Evolutionary conservation across 306 rosid genomes (phyloP).

Genomic region (Parietaria judaica): DNA sequence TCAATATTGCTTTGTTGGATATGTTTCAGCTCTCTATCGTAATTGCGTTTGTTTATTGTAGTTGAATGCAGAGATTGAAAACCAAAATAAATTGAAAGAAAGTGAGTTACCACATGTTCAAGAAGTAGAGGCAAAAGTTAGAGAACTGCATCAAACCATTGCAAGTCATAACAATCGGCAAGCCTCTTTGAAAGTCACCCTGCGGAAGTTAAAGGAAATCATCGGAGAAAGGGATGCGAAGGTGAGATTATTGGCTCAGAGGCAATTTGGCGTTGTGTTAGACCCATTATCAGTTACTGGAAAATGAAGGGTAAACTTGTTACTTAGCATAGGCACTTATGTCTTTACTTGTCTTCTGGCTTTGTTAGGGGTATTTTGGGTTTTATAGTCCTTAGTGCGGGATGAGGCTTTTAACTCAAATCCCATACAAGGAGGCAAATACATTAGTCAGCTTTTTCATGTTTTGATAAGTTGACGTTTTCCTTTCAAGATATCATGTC

Average conservation of each 20-base stretch:
- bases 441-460: no score
- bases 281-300: neutral
- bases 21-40: neutral
- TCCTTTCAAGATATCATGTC: no score
- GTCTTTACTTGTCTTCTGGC: no score
- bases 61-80: conserved; percentile 58
- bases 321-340: no score
- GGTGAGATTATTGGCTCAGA: conserved; percentile 37
- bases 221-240: conserved; percentile 56
- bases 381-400: no score
- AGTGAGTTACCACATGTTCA: conserved; percentile 64
- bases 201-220: conserved; percentile 60
- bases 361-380: no score
- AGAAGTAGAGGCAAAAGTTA: conserved; percentile 63
- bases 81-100: conserved; percentile 53
- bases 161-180: conserved; percentile 60
- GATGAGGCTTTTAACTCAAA: no score
- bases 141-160: conserved; percentile 59
- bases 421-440: no score
- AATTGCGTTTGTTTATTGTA: conserved; percentile 19
- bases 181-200: conserved; percentile 44
- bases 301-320: neutral
- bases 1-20: neutral
- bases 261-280: conserved; percentile 7
- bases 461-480: no score